Conservation (phyloP, 1,284 basidiomycete genomes). For the Papiliotrema flavescens region DNA sequence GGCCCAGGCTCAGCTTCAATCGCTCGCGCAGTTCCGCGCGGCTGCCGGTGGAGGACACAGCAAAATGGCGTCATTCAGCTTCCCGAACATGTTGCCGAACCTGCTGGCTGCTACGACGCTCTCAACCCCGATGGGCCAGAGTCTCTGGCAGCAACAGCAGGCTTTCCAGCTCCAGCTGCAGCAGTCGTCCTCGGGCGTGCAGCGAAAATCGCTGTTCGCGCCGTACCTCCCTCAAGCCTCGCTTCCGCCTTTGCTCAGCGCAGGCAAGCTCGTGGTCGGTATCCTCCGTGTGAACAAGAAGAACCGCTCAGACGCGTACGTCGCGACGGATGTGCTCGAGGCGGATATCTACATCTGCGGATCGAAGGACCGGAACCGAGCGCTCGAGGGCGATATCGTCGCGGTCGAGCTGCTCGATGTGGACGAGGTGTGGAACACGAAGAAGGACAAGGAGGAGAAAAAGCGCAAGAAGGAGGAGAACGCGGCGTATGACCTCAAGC, state of each 20-base stretch:
- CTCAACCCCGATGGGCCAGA: conserved; percentile 46
- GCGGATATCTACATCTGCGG: conserved; percentile 99
- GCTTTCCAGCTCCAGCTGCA: conserved; percentile 77
- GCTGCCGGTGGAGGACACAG: conserved; percentile 91
- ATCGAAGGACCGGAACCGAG: conserved; percentile 97
- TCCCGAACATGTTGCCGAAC: conserved; percentile 93
- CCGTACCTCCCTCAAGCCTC: conserved; percentile 98
- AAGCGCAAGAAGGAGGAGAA: conserved; percentile 99
- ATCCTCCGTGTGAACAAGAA: conserved; percentile 98
- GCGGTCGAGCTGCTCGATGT: conserved; percentile 97
- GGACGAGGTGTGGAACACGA: conserved; percentile 97
- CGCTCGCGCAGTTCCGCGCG: conserved; percentile 93
- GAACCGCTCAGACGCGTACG: conserved; percentile 97
- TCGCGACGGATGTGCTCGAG: conserved; percentile 97
- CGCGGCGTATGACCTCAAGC: conserved; percentile 72
- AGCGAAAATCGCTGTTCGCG: conserved; percentile 97
- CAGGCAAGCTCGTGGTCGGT: conserved; percentile 96
- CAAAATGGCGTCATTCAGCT: conserved; percentile 95
- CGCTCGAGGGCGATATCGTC: conserved; percentile 96
- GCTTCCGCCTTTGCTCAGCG: conserved; percentile 91
- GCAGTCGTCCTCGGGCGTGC: conserved; percentile 77
- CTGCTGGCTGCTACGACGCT: conserved; percentile 94
- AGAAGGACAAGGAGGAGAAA: conserved; percentile 99
- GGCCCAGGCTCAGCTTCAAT: conserved; percentile 87
- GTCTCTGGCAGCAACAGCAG: conserved; percentile 77